phyloP scores from a whole-genome alignment of 305 asterid species.

The Fraxinus baroniana region DNA sequence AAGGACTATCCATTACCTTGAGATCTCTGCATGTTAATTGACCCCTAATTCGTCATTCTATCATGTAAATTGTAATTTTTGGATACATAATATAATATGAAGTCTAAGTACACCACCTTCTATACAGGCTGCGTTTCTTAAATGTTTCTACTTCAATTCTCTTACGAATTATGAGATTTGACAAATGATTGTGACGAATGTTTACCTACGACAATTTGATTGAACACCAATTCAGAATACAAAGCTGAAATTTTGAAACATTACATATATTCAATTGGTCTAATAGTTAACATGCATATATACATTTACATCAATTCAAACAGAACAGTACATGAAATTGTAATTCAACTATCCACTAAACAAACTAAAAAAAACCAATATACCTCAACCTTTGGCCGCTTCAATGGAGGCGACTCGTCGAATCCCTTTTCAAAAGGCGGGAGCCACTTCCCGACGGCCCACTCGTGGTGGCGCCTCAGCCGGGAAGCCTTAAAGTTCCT shows the following conservation, averaged over 20 bases:
- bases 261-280: not conserved
- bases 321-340: not conserved
- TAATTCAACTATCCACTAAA: not conserved
- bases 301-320: not conserved
- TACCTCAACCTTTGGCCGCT: constrained; percentile 14
- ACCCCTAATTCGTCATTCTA: not conserved
- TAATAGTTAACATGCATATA: not conserved
- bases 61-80: not conserved
- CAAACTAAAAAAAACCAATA: not conserved
- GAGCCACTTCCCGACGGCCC: constrained; percentile 61
- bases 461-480: constrained; percentile 78
- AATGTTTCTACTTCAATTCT: not conserved
- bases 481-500: constrained; percentile 31
- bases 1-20: not conserved
- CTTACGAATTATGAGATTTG: not conserved
- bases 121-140: not conserved
- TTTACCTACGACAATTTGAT: not conserved
- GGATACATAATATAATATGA: not conserved
- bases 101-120: not conserved
- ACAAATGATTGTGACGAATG: not conserved
- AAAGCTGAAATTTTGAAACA: not conserved
- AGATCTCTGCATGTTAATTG: not conserved
- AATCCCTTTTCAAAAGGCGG: constrained; percentile 41
- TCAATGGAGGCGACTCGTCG: not conserved
- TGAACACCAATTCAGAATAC: not conserved